A percentile compares a stretch with the other conserved stretches of the same genome.
Conservation (phyloP, 805 yeast species). For the Spathaspora boniae region DNA sequence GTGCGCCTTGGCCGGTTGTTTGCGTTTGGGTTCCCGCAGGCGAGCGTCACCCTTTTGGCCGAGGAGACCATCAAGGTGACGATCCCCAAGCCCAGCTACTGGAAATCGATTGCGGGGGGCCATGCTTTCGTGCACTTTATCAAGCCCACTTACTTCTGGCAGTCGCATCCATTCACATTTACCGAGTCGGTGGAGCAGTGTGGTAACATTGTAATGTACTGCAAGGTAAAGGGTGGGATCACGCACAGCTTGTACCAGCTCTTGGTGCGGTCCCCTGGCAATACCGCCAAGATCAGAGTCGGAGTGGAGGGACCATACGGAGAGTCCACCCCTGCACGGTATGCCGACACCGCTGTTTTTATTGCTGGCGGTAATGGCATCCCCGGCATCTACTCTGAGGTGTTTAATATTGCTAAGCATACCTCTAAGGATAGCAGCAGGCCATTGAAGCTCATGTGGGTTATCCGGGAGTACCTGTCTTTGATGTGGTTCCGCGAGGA, state of each 20-base stretch:
- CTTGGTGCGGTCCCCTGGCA: constrained; percentile 26
- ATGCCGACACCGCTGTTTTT: constrained; percentile 53
- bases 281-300: constrained; percentile 24
- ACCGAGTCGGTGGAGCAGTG: constrained; percentile 22
- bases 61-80: constrained; percentile 42
- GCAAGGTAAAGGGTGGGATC: constrained; percentile 36
- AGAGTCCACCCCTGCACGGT: constrained; percentile 43
- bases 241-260: constrained; percentile 29
- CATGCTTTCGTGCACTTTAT: constrained; percentile 39
- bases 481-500: constrained; percentile 49
- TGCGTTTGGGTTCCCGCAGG: constrained; percentile 30
- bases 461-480: constrained; percentile 49
- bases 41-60: constrained; percentile 32
- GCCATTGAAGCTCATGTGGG: constrained; percentile 55
- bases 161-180: constrained; percentile 43
- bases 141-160: constrained; percentile 41
- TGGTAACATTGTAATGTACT: constrained; percentile 23
- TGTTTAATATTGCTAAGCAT: constrained; percentile 22
- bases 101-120: constrained; percentile 39
- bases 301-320: constrained; percentile 73
- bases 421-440: constrained; percentile 17
- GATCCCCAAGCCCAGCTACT: constrained; percentile 44
- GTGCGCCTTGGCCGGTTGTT: constrained; percentile 30
- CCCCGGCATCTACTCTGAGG: constrained; percentile 51
- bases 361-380: constrained; percentile 77